Evolutionary conservation across 441 rosid genomes (phyloP), one percentile per base, ranked within the genome.

Genomic region (Croton laevigatus): DNA sequence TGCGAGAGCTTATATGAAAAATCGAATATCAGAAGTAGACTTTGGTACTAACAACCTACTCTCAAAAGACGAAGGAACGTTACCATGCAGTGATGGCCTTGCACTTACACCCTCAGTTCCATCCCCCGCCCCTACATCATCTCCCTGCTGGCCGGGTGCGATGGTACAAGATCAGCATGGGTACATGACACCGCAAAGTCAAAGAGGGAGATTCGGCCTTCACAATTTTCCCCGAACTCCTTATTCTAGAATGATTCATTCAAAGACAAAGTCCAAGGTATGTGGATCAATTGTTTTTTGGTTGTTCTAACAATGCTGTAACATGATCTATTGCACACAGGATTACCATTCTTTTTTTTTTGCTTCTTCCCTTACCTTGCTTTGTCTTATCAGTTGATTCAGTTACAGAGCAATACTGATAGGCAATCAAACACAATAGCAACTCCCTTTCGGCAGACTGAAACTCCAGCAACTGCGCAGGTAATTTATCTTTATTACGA

Each of bases 71-170:
- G 84, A 77, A 64, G 84, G 76, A 52, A 61, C 61, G 7, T 59
- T 72, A 71, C 45, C 74, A 20, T 71, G 60, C 8, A 59, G 63
- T 46, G 83, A 83, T 62, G 83, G 76, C 65, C 73, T 73, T 81
- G 81, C 78, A 66, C 71, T 73, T 51, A 86, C 87, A 63, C 76
- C 85, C 55, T 81, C 65, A 67, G 44, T 75, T 60, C 78, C 88
- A 70, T 84, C 89, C 71, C 81, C 90, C 54, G 83, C 82, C 27
- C 85, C 81, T 7, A 87, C 81, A 75, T 73, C 96, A 59, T 81
- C 87, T 36, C 69, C 81, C 45, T 70, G 87, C 75, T 94, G 97
- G 98, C 97, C 98, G 17, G 98, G 96, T 78, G 85, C 96, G 59
- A 76, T 76, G 77, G 82, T 85, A 68, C 86, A 73, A 65, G 93